Conservation (phyloP, 2,329 filamentous ascomycete species). For the Mycosphaerella arachidis region DNA sequence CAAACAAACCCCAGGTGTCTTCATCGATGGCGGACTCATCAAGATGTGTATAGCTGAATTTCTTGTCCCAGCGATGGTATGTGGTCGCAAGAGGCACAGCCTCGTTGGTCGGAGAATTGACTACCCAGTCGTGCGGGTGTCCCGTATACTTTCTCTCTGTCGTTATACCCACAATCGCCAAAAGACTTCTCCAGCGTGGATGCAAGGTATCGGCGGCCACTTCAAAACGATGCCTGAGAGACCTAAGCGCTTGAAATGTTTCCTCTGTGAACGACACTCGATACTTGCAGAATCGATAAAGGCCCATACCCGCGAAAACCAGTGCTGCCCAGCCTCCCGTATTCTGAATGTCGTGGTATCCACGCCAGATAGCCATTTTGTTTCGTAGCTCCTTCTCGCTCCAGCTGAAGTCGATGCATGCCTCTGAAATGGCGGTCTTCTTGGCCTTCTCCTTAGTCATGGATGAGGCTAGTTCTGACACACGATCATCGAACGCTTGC, state of each 20-base stretch:
- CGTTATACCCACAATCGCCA: slow-evolving; percentile 44
- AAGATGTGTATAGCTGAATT: slow-evolving; percentile 47
- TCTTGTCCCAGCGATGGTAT: slow-evolving; percentile 45
- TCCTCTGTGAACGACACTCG: slow-evolving; percentile 51
- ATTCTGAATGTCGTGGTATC: slow-evolving; percentile 57
- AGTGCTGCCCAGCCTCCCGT: slow-evolving; percentile 53
- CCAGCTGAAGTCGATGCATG: slow-evolving; percentile 53
- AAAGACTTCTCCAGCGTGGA: slow-evolving; percentile 46
- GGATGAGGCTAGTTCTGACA: slow-evolving; percentile 36
- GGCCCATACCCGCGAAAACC: slow-evolving; percentile 54
- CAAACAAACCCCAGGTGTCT: slow-evolving; percentile 46
- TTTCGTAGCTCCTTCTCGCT: slow-evolving; percentile 56
- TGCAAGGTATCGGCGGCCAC: slow-evolving; percentile 31
- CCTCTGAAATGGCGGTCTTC: slow-evolving; percentile 51
- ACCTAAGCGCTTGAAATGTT: slow-evolving; percentile 46
- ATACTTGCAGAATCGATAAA: slow-evolving; percentile 59
- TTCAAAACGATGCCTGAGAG: slow-evolving; percentile 43
- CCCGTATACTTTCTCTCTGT: slow-evolving; percentile 42
- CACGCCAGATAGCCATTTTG: slow-evolving; percentile 51
- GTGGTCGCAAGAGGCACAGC: slow-evolving; percentile 44
- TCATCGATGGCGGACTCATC: slow-evolving; percentile 49
- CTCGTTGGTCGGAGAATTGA: slow-evolving; percentile 39
- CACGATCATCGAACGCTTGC: slow-evolving; percentile 51
- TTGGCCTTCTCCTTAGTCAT: slow-evolving; percentile 41
- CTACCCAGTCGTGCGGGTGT: slow-evolving; percentile 52